Evolutionary conservation across 2,329 filamentous ascomycete genomes (phyloP), one percentile per base, ranked within the genome.

Genomic region (Nothophaeocryptopus gaeumannii): DNA sequence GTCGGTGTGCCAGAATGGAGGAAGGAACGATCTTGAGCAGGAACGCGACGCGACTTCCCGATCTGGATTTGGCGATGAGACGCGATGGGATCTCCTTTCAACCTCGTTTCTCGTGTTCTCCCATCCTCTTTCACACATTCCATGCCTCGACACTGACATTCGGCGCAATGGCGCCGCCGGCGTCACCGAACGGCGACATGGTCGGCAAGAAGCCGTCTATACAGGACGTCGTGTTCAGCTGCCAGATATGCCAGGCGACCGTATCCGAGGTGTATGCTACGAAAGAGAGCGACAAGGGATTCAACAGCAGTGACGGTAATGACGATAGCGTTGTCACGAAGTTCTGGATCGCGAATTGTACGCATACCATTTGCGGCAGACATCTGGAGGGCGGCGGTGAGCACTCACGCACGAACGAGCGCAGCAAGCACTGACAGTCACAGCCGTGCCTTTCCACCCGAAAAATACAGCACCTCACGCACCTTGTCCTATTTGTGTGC

Each of bases 311-410:
- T 31, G 45, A 49, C 8, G 56, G 56, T 36, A 55, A 59, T 20
- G 65, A 67, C 4, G 63, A 71, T 5, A 69, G 68, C 36, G 60
- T 67, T 14, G 71, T 74, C 35, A 73, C 71, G 0, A 72, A 70
- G 34, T 58, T 78, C 7, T 79, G 71, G 66, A 69, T 79, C 26
- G 70, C 71, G 5, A 68, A 67, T 39, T 79, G 77, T 60, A 71
- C 70, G 35, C 76, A 79, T 62, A 67, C 78, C 16, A 70, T 71
- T 30, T 79, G 77, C 54, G 67, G 63, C 45, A 71, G 70, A 52
- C 76, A 79, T 59, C 58, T 79, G 2, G 69, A 73, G 40, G 72
- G 70, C 33, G 74, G 75, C 42, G 76, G 76, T 78, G 54, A 60
- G 70, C 63, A 29, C 16, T 32, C 16, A 13, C 33, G 8, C 10